A percentile compares a stretch with the other conserved stretches of the same genome.
Conservation (phyloP, 2,329 filamentous ascomycete genomes). For the Lizonia empirigonia region DNA sequence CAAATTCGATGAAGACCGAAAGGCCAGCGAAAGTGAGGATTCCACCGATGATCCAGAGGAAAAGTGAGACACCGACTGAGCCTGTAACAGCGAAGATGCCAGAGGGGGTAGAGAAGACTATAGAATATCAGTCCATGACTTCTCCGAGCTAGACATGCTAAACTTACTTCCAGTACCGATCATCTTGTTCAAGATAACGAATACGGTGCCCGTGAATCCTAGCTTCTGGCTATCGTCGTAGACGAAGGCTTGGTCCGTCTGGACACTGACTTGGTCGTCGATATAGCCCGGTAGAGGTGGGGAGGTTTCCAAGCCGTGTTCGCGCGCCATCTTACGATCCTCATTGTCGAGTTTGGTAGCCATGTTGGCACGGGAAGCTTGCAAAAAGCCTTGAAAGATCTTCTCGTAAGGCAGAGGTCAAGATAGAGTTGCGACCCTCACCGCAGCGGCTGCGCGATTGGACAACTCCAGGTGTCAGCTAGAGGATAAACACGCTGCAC, state of each 20-base stretch:
- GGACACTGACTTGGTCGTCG: slow-evolving; percentile 32
- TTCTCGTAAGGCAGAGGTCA: neutral
- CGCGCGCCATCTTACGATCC: slow-evolving; percentile 25
- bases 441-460: neutral
- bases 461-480: neutral
- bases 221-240: slow-evolving; percentile 43
- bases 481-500: slow-evolving; percentile 19
- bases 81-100: slow-evolving; percentile 62
- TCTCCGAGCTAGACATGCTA: neutral
- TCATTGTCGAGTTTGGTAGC: slow-evolving; percentile 28
- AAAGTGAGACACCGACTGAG: slow-evolving; percentile 60
- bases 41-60: slow-evolving; percentile 60
- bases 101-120: slow-evolving; percentile 61
- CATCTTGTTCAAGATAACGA: slow-evolving; percentile 45
- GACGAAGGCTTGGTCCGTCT: slow-evolving; percentile 41
- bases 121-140: slow-evolving; percentile 4
- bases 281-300: slow-evolving; percentile 21
- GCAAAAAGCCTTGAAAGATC: neutral
- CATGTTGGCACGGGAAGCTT: slow-evolving; percentile 18
- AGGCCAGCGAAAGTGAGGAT: slow-evolving; percentile 64
- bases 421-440: slow-evolving; percentile 1
- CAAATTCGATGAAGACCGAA: slow-evolving; percentile 68
- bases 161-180: slow-evolving; percentile 38
- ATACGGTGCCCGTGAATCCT: slow-evolving; percentile 42
- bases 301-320: slow-evolving; percentile 20